A percentile compares a stretch with the other conserved stretches of the same genome.
phyloP scores from a whole-genome alignment of 2,329 filamentous ascomycete species.

The Endoconidiophora polonica region DNA sequence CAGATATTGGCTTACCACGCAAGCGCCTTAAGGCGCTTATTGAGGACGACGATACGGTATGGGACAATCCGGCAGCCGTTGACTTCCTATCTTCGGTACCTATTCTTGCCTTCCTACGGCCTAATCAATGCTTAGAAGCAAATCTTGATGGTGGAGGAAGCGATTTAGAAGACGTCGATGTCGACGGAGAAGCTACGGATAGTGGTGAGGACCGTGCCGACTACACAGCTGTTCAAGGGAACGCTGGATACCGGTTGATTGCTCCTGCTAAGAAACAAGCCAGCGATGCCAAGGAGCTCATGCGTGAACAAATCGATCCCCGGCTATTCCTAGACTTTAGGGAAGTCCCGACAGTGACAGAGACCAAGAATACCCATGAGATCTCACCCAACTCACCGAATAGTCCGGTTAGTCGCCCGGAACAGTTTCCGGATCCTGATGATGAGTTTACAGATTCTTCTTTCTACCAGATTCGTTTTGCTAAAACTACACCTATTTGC shows the following conservation, averaged over 20 bases:
- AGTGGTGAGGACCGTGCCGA: not conserved
- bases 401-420: not conserved
- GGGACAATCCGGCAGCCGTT: conserved; percentile 11
- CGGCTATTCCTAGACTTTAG: conserved; percentile 4
- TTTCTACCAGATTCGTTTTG: not conserved
- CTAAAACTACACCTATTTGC: not conserved
- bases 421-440: not conserved
- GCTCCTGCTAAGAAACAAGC: not conserved
- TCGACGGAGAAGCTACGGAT: not conserved
- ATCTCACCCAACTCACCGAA: too few species aligned
- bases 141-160: not conserved
- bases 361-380: too few species aligned
- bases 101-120: conserved; percentile 11
- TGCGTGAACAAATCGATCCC: conserved; percentile 7
- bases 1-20: conserved; percentile 8
- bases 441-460: not conserved
- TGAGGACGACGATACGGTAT: conserved; percentile 10
- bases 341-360: not conserved
- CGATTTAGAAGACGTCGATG: not conserved
- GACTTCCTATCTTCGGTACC: conserved; percentile 5
- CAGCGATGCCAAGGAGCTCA: not conserved
- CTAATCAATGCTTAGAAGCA: conserved; percentile 10
- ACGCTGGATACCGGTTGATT: not conserved
- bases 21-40: conserved; percentile 9
- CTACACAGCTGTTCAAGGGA: not conserved